Base-by-base conservation (phyloP, 352 stramenopile genomes). In the Globisporangium orthogonon region DNA sequence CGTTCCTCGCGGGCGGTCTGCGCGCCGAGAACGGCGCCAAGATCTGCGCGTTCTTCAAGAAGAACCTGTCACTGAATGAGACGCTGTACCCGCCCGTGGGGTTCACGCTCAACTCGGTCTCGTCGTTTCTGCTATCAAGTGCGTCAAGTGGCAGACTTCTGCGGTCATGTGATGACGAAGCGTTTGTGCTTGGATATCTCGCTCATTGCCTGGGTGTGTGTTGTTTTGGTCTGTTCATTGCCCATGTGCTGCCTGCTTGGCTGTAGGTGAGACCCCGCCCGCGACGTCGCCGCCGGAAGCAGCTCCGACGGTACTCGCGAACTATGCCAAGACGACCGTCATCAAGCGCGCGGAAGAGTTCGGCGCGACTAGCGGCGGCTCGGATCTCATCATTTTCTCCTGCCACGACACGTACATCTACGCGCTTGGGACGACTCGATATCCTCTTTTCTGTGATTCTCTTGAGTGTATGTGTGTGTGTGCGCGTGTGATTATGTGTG, bases 391-490 rank as follows among this genome's bases (percentile, higher is more conserved):
- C 65, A 89, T 98, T 23, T 91, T 96, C 46, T 92, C 91, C 54
- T 98, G 95, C 68, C 87, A 94, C 48, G 91, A 98, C 69, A 81
- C 89, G 45, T 95, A 94, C 68, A 92, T 98, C 67, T 98, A 98
- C 76, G 76, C 98, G 15, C 77, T 98, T 35, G 89, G 94, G 56
- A 86, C 90, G 41, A 90, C 97, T 76, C 89, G 95, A 88, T 89
- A 89, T 89, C 79, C 74, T 87, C 68, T 71, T 54, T 61, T 53
- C 43, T 7, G 35, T 35, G 11, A 52, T 31, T 31, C 45, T 40
- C 62, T 35, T 29, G 9, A 63, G 30, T 52, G 40, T 37, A 9
- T 9, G 33, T 37, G 9, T 37, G 33, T 37, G 33, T 37, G 33
- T 37, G 33, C 9, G 4, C 2, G 33, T 37, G 33, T 37, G 4